A percentile compares a stretch with the other conserved stretches of the same genome.
Evolutionary conservation across 129 eudicot species (phyloP).

Genomic region (Flaveria brownii): DNA sequence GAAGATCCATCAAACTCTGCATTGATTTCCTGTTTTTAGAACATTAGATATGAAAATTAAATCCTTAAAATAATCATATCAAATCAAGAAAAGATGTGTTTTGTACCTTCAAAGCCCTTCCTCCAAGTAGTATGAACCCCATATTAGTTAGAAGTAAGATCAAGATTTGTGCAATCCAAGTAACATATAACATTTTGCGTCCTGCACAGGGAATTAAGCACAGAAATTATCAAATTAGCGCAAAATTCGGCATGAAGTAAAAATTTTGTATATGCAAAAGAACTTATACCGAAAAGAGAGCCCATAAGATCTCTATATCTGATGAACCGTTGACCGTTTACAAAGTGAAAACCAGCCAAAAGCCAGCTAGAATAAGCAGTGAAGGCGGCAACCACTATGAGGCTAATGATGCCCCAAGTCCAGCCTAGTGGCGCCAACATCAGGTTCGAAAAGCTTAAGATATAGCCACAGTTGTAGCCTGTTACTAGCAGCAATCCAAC

Average conservation of each 20-base stretch:
- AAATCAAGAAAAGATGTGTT: not conserved
- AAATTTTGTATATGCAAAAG: not conserved
- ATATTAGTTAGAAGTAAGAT: constrained; percentile 42
- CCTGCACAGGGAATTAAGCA: constrained; percentile 19
- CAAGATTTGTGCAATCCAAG: constrained; percentile 41
- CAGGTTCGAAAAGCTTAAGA: constrained; percentile 54
- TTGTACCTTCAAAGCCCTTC: constrained; percentile 36
- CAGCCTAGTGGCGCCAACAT: constrained; percentile 61
- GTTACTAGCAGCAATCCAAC: constrained; percentile 58
- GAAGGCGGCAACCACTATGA: constrained; percentile 42
- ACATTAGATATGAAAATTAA: not conserved
- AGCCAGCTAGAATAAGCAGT: constrained; percentile 55
- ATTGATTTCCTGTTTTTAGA: constrained; percentile 49
- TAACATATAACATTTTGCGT: constrained; percentile 35
- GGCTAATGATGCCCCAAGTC: constrained; percentile 56
- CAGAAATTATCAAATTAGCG: not conserved
- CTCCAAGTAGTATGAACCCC: constrained; percentile 48
- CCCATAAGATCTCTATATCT: constrained; percentile 67
- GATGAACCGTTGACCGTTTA: constrained; percentile 58
- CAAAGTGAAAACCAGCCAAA: constrained; percentile 60
- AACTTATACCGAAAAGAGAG: constrained; percentile 45
- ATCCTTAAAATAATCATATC: not conserved
- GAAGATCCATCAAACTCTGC: constrained; percentile 43
- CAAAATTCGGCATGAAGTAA: not conserved
- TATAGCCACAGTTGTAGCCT: constrained; percentile 56